phyloP scores from a whole-genome alignment of 345 rosid species.

The Ailanthus altissimus region DNA sequence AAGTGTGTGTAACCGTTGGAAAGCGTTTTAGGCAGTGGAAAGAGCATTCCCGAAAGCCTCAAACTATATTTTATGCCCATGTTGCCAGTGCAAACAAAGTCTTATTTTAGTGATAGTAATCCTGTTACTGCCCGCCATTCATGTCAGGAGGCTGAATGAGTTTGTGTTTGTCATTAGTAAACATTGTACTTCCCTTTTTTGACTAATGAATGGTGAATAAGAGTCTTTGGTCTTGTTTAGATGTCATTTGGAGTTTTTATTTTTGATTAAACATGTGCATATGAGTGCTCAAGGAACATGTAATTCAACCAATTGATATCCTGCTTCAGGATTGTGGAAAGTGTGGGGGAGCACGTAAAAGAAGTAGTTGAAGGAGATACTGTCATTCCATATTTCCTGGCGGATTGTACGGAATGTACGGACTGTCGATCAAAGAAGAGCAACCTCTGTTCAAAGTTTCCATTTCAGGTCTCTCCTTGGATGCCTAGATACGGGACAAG shows the following conservation, averaged over 20 bases:
- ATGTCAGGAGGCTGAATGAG: too few relatives aligned
- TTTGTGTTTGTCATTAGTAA: too few relatives aligned
- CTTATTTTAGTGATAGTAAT: too few relatives aligned
- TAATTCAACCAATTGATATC: background rate
- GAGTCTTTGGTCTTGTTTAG: background rate
- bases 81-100: too few relatives aligned
- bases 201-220: too few relatives aligned
- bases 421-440: slow-evolving; percentile 76
- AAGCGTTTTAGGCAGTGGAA: too few relatives aligned
- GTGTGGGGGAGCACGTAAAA: slow-evolving; percentile 67
- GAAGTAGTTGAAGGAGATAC: slow-evolving; percentile 68
- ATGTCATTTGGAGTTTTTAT: background rate
- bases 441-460: slow-evolving; percentile 75
- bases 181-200: too few relatives aligned
- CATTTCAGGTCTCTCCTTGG: slow-evolving; percentile 72
- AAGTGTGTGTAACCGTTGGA: too few relatives aligned
- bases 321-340: slow-evolving; percentile 64
- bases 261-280: background rate
- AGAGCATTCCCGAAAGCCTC: too few relatives aligned
- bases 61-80: too few relatives aligned
- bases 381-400: slow-evolving; percentile 67
- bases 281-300: background rate
- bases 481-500: slow-evolving; percentile 76
- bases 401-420: slow-evolving; percentile 70
- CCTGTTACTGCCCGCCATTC: too few relatives aligned